phyloP scores from a whole-genome alignment of 257 asterid species.

The Nicotiana sylvestris region DNA sequence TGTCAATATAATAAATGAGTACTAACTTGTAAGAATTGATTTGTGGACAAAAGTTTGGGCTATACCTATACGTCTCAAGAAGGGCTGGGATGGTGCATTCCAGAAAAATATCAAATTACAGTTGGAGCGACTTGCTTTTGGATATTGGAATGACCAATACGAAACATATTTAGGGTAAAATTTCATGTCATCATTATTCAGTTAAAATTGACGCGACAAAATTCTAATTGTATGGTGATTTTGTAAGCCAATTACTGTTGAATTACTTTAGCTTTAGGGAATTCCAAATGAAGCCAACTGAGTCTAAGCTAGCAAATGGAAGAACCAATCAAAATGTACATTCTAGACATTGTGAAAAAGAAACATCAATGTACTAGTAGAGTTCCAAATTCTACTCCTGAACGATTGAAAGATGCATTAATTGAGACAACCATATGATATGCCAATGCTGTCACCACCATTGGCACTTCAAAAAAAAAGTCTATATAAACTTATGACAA shows the following conservation, averaged over 20 bases:
- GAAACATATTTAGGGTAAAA: background rate
- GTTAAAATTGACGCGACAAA: background rate
- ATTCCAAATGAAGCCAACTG: conserved; percentile 1
- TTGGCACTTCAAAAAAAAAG: background rate
- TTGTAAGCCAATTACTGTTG: background rate
- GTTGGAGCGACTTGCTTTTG: background rate
- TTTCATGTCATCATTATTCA: background rate
- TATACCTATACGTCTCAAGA: background rate
- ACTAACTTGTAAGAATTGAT: background rate
- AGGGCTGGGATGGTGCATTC: background rate
- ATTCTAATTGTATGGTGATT: background rate
- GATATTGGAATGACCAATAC: background rate
- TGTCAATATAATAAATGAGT: background rate
- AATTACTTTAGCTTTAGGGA: background rate
- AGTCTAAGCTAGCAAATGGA: background rate
- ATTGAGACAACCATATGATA: background rate
- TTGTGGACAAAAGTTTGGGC: background rate
- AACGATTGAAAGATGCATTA: background rate
- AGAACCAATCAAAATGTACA: conserved; percentile 1
- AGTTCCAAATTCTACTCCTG: background rate
- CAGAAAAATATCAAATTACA: background rate
- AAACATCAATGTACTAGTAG: background rate
- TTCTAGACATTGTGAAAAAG: background rate
- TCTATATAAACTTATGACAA: conserved; percentile 5
- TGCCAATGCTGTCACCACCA: background rate